phyloP scores from a whole-genome alignment of 495 filamentous ascomycete genomes.

The Hypomontagnella submonticulosa region DNA sequence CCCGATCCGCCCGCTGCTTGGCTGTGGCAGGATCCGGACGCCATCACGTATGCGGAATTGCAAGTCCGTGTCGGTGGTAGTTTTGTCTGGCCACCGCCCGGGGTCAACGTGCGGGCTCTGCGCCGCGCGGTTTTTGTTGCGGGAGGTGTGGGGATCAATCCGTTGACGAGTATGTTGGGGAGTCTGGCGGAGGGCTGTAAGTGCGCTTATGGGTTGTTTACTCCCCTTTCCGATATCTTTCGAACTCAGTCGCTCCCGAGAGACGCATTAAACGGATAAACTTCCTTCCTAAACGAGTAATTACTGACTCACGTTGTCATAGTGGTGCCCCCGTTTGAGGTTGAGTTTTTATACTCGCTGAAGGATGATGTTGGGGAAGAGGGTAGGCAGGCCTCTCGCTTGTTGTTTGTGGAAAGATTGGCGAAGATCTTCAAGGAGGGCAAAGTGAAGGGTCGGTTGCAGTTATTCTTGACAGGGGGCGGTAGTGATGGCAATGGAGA shows the following conservation, averaged over 20 bases:
- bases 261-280: too few species aligned
- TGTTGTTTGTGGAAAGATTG: constrained; percentile 61
- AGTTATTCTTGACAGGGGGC: constrained; percentile 50
- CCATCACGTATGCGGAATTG: constrained; percentile 67
- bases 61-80: constrained; percentile 79
- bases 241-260: too few species aligned
- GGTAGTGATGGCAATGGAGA: constrained; percentile 10
- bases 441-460: constrained; percentile 43
- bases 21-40: constrained; percentile 70
- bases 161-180: constrained; percentile 61
- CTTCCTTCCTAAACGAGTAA: too few species aligned
- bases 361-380: constrained; percentile 41
- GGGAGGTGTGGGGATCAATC: constrained; percentile 88
- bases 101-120: constrained; percentile 53
- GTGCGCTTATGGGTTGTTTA: too few species aligned
- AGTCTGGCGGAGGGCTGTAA: constrained; percentile 46
- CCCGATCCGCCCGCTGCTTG: constrained; percentile 74
- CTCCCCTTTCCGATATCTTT: too few species aligned
- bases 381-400: constrained; percentile 22
- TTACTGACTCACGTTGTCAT: too few species aligned
- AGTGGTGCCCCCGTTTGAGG: constrained; percentile 37
- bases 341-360: constrained; percentile 56
- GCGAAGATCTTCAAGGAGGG: constrained; percentile 47
- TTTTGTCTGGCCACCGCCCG: constrained; percentile 78
- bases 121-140: constrained; percentile 77